Conservation (phyloP, 108 stramenopile genomes). For the Nitzschia palea region DNA sequence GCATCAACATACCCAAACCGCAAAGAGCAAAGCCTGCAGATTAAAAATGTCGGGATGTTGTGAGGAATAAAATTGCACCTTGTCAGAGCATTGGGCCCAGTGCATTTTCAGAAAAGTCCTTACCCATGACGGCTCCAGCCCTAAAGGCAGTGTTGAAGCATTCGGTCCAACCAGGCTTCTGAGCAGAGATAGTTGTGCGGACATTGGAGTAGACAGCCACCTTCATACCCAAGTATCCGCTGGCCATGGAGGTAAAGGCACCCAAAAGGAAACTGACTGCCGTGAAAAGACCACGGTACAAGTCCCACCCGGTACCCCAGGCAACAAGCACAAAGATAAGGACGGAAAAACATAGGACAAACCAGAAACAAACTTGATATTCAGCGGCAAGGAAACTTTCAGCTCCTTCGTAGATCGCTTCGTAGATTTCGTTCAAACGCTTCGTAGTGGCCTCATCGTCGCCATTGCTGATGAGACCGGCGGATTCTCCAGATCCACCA, state of each 20-base stretch:
- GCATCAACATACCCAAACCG: conserved; percentile 89
- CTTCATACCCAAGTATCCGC: conserved; percentile 97
- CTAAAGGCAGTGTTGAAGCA: conserved; percentile 97
- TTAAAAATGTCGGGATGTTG: conserved; percentile 2
- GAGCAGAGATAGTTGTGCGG: conserved; percentile 92
- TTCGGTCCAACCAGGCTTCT: conserved; percentile 81
- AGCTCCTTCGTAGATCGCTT: conserved; percentile 95
- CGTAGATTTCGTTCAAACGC: conserved; percentile 88
- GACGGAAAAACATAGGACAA: conserved; percentile 80
- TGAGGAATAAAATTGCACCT: not conserved
- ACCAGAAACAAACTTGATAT: conserved; percentile 93
- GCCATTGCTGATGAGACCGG: conserved; percentile 44
- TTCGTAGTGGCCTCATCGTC: conserved; percentile 75
- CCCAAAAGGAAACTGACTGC: conserved; percentile 92
- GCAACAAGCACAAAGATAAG: conserved; percentile 88
- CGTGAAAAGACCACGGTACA: conserved; percentile 89
- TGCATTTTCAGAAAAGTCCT: not conserved
- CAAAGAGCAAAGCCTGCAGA: conserved; percentile 87
- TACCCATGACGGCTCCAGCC: conserved; percentile 96
- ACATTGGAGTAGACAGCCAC: conserved; percentile 97
- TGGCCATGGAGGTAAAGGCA: conserved; percentile 84
- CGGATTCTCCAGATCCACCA: conserved; percentile 41
- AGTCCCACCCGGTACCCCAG: conserved; percentile 85
- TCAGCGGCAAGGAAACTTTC: conserved; percentile 94
- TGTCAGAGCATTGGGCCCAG: not conserved